These are phyloP conservation scores for Elymus sibiricus DNA, from an alignment of 176 grass and related monocot species.

Conservation along the genomic window DNA sequence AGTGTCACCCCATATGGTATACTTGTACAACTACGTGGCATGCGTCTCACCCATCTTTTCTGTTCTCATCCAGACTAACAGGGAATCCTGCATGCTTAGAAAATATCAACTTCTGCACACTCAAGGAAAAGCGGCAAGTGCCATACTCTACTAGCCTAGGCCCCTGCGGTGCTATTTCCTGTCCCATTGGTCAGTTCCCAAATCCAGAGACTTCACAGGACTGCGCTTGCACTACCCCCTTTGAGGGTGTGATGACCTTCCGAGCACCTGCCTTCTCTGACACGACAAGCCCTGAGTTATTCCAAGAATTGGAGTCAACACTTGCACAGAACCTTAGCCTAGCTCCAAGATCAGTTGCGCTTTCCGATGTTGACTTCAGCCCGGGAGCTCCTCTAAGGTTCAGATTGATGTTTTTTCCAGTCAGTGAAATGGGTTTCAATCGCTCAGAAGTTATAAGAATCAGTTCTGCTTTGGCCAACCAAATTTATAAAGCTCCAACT, in stretches of 20 bases:
- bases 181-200: constrained; percentile 33
- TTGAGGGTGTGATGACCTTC: constrained; percentile 51
- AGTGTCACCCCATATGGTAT: constrained; percentile 9
- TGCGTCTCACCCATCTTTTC: not conserved
- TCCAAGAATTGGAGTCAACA: constrained; percentile 35
- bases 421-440: constrained; percentile 34
- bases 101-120: constrained; percentile 19
- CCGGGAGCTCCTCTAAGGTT: constrained; percentile 34
- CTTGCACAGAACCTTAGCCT: constrained; percentile 27
- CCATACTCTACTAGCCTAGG: constrained; percentile 42
- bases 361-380: constrained; percentile 41
- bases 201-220: constrained; percentile 36
- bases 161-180: constrained; percentile 30
- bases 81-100: constrained; percentile 35
- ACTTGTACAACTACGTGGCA: not conserved
- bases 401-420: constrained; percentile 41
- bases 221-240: constrained; percentile 45
- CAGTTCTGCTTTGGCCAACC: constrained; percentile 39
- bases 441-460: constrained; percentile 45
- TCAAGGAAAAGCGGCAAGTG: constrained; percentile 7
- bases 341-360: constrained; percentile 31
- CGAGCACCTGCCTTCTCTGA: constrained; percentile 39
- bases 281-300: constrained; percentile 14
- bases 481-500: constrained; percentile 32
- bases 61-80: constrained; percentile 40